These are phyloP conservation scores for Pholiota microspora DNA, from an alignment of 768 basidiomycete species.

Conservation along the genomic window DNA sequence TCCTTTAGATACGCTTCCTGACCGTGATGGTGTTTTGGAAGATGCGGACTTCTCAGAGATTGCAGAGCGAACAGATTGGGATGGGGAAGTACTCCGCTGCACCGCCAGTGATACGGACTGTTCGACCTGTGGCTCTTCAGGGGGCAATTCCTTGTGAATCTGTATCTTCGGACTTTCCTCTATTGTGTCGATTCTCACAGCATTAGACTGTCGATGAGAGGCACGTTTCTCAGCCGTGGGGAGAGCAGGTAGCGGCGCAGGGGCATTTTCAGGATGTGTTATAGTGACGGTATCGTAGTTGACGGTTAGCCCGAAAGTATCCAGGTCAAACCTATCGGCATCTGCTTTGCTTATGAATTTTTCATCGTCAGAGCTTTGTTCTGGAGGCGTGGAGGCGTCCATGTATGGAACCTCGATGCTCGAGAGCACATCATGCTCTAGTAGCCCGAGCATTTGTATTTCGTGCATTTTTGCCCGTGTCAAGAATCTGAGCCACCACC, in stretches of 20 bases:
- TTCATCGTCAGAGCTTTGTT: constrained; percentile 23
- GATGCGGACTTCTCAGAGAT: constrained; percentile 49
- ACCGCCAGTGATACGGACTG: constrained; percentile 21
- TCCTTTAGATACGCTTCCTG: constrained; percentile 26
- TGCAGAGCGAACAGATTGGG: constrained; percentile 56
- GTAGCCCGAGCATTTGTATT: constrained; percentile 89
- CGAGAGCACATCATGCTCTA: constrained; percentile 89
- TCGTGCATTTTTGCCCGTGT: constrained; percentile 97
- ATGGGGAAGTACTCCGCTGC: constrained; percentile 57
- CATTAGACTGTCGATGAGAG: constrained; percentile 50
- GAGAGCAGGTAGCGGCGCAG: constrained; percentile 40
- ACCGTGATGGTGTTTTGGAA: constrained; percentile 29
- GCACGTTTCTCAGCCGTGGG: constrained; percentile 40
- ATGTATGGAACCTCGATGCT: constrained; percentile 86
- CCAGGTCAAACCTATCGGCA: constrained; percentile 72
- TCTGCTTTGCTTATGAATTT: constrained; percentile 45
- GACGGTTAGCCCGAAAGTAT: constrained; percentile 54
- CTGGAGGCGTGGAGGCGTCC: constrained; percentile 29
- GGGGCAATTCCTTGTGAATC: constrained; percentile 49
- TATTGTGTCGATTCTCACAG: constrained; percentile 55
- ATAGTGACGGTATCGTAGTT: constrained; percentile 33
- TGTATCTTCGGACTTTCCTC: constrained; percentile 63
- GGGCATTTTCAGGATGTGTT: constrained; percentile 24
- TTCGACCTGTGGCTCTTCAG: constrained; percentile 32
- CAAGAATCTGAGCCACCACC: constrained; percentile 62